Base-by-base conservation (phyloP, 805 yeast species). In the Cyberlindnera xishuangbannaensis region DNA sequence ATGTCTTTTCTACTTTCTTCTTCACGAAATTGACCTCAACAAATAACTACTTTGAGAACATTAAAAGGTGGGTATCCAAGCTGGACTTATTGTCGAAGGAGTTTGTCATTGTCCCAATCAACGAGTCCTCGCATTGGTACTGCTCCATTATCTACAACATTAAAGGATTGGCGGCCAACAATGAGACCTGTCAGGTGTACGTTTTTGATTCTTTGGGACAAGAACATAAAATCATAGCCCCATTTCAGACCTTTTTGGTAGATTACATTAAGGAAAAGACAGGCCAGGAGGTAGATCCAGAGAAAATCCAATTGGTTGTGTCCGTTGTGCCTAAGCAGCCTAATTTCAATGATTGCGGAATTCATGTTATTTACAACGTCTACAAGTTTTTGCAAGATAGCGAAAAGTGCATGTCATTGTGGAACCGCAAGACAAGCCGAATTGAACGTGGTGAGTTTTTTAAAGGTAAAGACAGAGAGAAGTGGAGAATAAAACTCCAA, bases 271-370 rank as follows among this genome's bases (percentile, higher is more conserved):
- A 63, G 33, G 92, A 82, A 21, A 78, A 73, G 44, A 69, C 74
- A 44, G 59, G 58, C 1, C 41, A 78, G 8, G 65, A 60, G 0
- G 48, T 87, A 4, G 59, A 59, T 15, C 63, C 63, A 10, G 55
- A 59, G 5, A 67, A 63, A 27, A 71, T 88, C 15, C 55, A 65
- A 27, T 58, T 73, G 29, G 54, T 63, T 31, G 55, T 64, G 7
- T 76, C 78, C 5, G 51, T 62, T 5, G 92, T 86, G 1, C 95
- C 97, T 1, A 76, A 69, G 38, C 98, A 92, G 51, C 76, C 78
- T 19, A 92, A 92, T 54, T 77, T 79, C 59, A 84, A 87, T 52
- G 98, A 92, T 55, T 92, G 98, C 62, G 98, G 98, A 2, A 75
- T 92, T 15, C 96, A 84, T 59, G 83, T 90, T 2, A 79, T 92